phyloP scores from a whole-genome alignment of 768 basidiomycete species.

The Boletus rex-veris region DNA sequence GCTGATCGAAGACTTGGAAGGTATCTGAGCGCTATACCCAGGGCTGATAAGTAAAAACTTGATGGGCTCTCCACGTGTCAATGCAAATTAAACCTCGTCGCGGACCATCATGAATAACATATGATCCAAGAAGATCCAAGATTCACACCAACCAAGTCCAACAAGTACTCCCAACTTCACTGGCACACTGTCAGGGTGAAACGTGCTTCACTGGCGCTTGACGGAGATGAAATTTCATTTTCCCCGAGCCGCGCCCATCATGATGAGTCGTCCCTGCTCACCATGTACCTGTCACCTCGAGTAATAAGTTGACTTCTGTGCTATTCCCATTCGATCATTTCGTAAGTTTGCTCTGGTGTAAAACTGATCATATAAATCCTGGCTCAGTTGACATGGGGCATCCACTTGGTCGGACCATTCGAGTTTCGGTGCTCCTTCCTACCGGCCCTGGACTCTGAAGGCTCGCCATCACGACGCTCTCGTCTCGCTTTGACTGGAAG shows the following conservation, averaged over 20 bases:
- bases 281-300: not conserved
- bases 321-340: not conserved
- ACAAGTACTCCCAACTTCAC: too few species aligned
- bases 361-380: conserved; percentile 2
- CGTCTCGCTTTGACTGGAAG: not conserved
- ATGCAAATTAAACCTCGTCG: too few species aligned
- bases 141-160: too few species aligned
- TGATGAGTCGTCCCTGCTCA: not conserved
- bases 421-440: not conserved
- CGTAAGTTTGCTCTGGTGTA: not conserved
- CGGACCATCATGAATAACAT: too few species aligned
- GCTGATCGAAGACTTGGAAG: too few species aligned
- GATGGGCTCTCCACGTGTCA: too few species aligned
- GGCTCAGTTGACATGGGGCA: not conserved
- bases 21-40: too few species aligned
- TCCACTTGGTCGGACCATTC: not conserved
- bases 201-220: not conserved
- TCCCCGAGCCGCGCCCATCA: not conserved
- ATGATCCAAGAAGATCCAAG: too few species aligned
- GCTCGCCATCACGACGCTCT: not conserved
- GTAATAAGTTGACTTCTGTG: not conserved
- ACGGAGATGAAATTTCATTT: not conserved
- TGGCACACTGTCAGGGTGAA: too few species aligned
- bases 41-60: too few species aligned
- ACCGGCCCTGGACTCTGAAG: not conserved